phyloP scores from a whole-genome alignment of 805 yeast species.

The Metschnikowia kofuensis region DNA sequence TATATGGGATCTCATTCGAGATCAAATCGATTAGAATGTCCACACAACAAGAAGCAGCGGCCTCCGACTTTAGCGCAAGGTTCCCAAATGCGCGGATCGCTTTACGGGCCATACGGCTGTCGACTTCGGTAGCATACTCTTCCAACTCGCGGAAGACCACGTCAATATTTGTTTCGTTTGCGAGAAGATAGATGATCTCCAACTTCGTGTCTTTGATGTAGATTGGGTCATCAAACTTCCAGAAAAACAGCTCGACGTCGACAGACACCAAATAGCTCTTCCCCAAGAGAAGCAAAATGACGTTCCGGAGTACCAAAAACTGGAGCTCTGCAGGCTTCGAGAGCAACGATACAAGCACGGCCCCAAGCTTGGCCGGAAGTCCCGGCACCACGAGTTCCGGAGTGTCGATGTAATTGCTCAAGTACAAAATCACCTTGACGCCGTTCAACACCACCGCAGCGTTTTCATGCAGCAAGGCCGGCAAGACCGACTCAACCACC shows the following conservation, averaged over 20 bases:
- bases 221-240: conserved; percentile 80
- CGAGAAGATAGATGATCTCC: conserved; percentile 79
- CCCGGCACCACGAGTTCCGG: conserved; percentile 55
- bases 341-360: conserved; percentile 64
- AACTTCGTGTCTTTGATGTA: conserved; percentile 87
- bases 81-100: conserved; percentile 90
- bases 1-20: conserved; percentile 63
- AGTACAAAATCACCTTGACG: conserved; percentile 66
- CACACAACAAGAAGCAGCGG: conserved; percentile 63
- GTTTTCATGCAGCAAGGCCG: conserved; percentile 77
- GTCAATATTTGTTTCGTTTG: conserved; percentile 58
- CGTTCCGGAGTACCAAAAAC: conserved; percentile 77
- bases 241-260: conserved; percentile 79
- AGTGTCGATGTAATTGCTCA: conserved; percentile 64
- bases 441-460: conserved; percentile 79
- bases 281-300: conserved; percentile 67
- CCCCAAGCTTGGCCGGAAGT: conserved; percentile 58
- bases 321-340: conserved; percentile 81
- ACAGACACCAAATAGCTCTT: conserved; percentile 56
- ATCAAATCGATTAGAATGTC: conserved; percentile 57
- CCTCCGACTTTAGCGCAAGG: conserved; percentile 71
- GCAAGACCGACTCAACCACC: conserved; percentile 61
- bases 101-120: conserved; percentile 79
- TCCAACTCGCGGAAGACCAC: conserved; percentile 70
- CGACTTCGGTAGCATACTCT: conserved; percentile 86